Base-by-base conservation (phyloP, 164 flowering plant species). In the Nymphaea thermarum region DNA sequence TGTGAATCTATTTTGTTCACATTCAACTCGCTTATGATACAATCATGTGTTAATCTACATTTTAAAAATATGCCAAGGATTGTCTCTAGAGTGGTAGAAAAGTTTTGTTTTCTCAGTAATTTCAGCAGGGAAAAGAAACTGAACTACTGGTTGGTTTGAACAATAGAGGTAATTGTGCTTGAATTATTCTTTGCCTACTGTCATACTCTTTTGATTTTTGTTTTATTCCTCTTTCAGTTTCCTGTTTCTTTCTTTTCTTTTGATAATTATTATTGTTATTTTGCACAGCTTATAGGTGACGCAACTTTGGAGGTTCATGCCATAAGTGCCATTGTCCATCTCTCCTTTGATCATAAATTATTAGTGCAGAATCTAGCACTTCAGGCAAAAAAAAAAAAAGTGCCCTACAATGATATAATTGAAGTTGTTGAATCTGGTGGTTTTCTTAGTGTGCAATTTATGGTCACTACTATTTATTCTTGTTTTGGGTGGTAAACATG, bases 381-480 rank as follows among this genome's bases (percentile, higher is more conserved):
- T 6, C 90, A 84, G 95, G 98, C 87, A 80, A 63, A 25, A 93
- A 88, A 63, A 25, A 93, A 88, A 73, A 91, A 76, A 66, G 78
- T 85, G 64, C 89, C 89, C 78, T 94, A 82, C 70, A 91, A 94
- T 79, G 95, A 97, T 55, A 91, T 97, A 44, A 76, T 94, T 73
- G 98, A 94, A 84, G 98, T 90, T 77, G 86, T 82, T 70, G 97
- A 94, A 71, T 76, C 89, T 72, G 86, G 93, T 75, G 87, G 84
- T 64, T 74, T 78, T 68, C 73, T 94, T 68, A 91, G 89, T 74
- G 72, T 86, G 43, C 95, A 94, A 71, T 84, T 97, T 55, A 86
- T 94, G 36, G 36, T 25, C 36, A 25, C 36, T 25, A 25, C 36
- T 25, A 25, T 25, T 25, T 25, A 25, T 25, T 25, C 36, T 25